Evolutionary conservation across 371 early-diverging fungal species (phyloP).

Genomic region (Phascolomyces articulosus): DNA sequence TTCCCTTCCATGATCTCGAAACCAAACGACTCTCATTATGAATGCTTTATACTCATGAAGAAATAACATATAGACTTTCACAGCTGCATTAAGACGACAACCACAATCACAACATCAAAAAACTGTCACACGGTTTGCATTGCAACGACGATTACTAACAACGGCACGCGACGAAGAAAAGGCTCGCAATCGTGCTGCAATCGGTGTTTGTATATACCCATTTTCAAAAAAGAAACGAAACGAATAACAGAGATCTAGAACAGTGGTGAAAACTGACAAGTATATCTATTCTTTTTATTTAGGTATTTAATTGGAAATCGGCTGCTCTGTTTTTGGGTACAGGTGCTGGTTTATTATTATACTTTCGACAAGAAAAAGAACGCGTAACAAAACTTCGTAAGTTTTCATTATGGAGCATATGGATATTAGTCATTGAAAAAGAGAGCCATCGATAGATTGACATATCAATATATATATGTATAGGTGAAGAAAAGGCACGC

Average conservation of each 20-base stretch:
- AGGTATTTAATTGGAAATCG: conserved; percentile 53
- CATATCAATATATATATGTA: background rate
- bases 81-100: background rate
- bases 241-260: too few species aligned
- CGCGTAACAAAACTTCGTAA: conserved; percentile 54
- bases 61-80: background rate
- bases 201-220: conserved; percentile 13
- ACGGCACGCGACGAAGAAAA: conserved; percentile 8
- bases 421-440: background rate
- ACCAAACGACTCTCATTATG: too few species aligned
- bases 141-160: conserved; percentile 9
- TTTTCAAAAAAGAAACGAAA: background rate
- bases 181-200: conserved; percentile 13
- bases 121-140: background rate
- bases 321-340: conserved; percentile 60
- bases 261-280: too few species aligned
- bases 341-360: conserved; percentile 62
- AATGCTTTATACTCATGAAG: too few species aligned
- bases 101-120: background rate
- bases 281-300: background rate
- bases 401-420: conserved; percentile 3
- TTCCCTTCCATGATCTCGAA: too few species aligned
- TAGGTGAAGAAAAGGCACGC: conserved; percentile 40
- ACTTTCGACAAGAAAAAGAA: conserved; percentile 68
- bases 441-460: background rate